phyloP scores from a whole-genome alignment of 371 early-diverging fungal species.

The Dentiscutata heterogama region DNA sequence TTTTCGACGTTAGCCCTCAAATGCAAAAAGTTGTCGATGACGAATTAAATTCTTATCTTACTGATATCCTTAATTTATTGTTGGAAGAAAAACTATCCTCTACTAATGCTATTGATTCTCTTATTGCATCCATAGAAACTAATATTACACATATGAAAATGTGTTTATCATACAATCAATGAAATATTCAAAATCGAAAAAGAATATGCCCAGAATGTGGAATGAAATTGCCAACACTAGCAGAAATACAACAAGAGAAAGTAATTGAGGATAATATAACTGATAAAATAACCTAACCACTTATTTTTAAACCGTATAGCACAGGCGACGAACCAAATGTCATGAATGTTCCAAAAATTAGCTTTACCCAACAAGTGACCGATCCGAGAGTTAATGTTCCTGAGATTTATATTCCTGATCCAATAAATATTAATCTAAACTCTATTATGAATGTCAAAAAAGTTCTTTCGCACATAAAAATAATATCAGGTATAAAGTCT shows the following conservation, averaged over 20 bases:
- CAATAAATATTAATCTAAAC: constrained; percentile 19
- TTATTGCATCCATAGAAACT: neutral
- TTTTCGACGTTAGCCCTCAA: too few relatives aligned
- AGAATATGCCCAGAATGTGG: constrained; percentile 6
- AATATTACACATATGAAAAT: constrained; percentile 7
- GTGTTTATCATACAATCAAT: constrained; percentile 8
- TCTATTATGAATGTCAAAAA: constrained; percentile 27
- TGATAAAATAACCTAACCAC: neutral
- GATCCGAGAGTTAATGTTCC: constrained; percentile 21
- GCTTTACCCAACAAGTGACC: constrained; percentile 1
- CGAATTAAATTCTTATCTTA: too few relatives aligned
- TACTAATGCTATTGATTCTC: neutral
- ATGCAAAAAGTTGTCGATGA: too few relatives aligned
- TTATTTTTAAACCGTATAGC: constrained; percentile 16
- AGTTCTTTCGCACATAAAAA: constrained; percentile 28
- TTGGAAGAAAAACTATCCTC: neutral
- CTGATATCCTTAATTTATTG: neutral
- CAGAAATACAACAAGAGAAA: neutral
- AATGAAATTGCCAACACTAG: constrained; percentile 10
- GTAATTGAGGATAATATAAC: neutral
- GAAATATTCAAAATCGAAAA: constrained; percentile 31
- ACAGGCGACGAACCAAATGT: neutral
- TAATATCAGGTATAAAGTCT: constrained; percentile 31
- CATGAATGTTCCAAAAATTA: neutral
- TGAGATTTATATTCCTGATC: constrained; percentile 26